A percentile compares a stretch with the other conserved stretches of the same genome.
Evolutionary conservation across 1,284 basidiomycete genomes (phyloP).

Genomic region (Pascua guehoae): DNA sequence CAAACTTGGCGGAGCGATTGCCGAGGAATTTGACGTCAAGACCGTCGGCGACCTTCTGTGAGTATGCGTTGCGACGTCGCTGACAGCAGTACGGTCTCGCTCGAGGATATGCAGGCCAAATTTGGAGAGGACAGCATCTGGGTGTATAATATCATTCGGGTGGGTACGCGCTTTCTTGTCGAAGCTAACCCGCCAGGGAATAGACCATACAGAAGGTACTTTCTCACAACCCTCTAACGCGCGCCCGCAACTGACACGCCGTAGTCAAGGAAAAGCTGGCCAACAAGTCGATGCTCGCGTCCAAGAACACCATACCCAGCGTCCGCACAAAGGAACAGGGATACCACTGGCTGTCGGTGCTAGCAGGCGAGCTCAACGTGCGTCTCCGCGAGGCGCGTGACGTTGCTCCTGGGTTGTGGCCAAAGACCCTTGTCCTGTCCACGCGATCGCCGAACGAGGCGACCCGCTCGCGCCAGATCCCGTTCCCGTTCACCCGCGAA

Average conservation of each 20-base stretch:
- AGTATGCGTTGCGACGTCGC: conserved; percentile 23
- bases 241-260: background rate
- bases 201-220: conserved; percentile 82
- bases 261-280: conserved; percentile 79
- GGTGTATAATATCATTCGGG: conserved; percentile 75
- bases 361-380: conserved; percentile 82
- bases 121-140: conserved; percentile 64
- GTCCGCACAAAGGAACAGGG: conserved; percentile 71
- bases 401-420: conserved; percentile 74
- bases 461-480: conserved; percentile 69
- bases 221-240: conserved; percentile 7
- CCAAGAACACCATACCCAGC: conserved; percentile 79
- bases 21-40: conserved; percentile 78
- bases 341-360: conserved; percentile 82
- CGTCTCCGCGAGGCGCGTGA: conserved; percentile 79
- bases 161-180: conserved; percentile 15
- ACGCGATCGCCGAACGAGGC: conserved; percentile 64
- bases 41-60: conserved; percentile 86
- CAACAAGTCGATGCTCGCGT: conserved; percentile 87
- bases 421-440: conserved; percentile 80
- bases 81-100: conserved; percentile 46
- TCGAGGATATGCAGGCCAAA: conserved; percentile 54
- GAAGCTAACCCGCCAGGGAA: conserved; percentile 60
- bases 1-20: conserved; percentile 84
- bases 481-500: conserved; percentile 73